Evolutionary conservation across 176 grass and related monocot genomes (phyloP), one percentile per base, ranked within the genome.

Genomic region (Avena sativa): DNA sequence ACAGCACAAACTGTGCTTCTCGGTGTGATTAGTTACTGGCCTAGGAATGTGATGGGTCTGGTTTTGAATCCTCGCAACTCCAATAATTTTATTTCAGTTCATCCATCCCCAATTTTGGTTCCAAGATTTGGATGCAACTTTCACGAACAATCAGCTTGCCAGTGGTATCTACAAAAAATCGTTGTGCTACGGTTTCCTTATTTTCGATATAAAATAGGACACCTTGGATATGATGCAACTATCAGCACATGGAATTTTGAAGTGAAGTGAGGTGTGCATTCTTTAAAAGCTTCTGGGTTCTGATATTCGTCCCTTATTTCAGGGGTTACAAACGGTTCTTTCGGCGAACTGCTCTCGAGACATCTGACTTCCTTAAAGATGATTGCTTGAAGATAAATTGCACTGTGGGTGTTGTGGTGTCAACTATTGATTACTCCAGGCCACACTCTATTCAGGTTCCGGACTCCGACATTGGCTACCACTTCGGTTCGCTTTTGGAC

Each of bases 371-470:
- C 85, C 86, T 98, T 32, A 95, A 93, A 88, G 93, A 98, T 12
- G 95, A 98, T 71, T 98, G 95, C 75, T 84, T 98, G 87, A 98
- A 95, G 82, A 98, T 98, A 85, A 95, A 98, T 87, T 98, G 95
- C 50, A 98, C 95, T 59, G 93, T 98, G 83, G 91, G 93, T 89
- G 95, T 95, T 80, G 95, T 95, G 78, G 89, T 98, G 36, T 93
- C 93, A 63, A 89, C 86, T 83, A 91, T 91, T 69, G 93, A 95
- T 89, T 85, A 89, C 67, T 95, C 90, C 34, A 88, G 87, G 79
- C 88, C 91, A 21, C 83, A 98, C 62, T 92, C 88, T 62, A 90
- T 98, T 64, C 80, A 90, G 48, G 89, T 98, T 70, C 95, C 95
- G 48, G 93, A 93, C 14, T 93, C 93, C n/a, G 91, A 98, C 78